Base-by-base conservation (phyloP, 352 stramenopile genomes). In the Pythium brassicae region DNA sequence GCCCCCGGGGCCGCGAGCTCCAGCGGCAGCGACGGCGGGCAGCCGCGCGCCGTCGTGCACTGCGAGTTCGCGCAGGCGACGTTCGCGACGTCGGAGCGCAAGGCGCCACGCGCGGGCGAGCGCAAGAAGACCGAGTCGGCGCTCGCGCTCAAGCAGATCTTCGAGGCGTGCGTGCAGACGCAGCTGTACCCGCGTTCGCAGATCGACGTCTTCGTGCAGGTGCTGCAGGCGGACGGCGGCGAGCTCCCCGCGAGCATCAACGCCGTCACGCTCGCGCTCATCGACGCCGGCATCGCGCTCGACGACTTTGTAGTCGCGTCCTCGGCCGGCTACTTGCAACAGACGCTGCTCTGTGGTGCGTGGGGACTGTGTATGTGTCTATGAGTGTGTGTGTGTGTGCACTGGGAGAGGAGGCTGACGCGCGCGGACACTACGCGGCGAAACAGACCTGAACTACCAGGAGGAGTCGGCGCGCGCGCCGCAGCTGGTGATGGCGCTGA, bases 171-270 rank as follows among this genome's bases (percentile, higher is more conserved):
- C 46, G 88, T 97, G 55, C 86, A 95, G 72, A 95, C 87, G 51
- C 76, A 97, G 47, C 69, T 97, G 54, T 97, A 96, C 54, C 86
- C 89, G 51, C 78, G 85, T 20, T 96, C 89, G 50, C 88, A 97
- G 72, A 97, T 97, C 59, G 87, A 97, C 61, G 90, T 97, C 25
- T 96, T 95, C 34, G 80, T 97, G 35, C 90, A 97, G 59, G 85
- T 97, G 58, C 66, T 96, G 48, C 87, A 97, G 55, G 80, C 87
- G 6, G 91, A 97, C 59, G 91, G 91, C 34, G 85, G 89, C 14
- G 81, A 94, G 57, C 64, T 96, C n/a, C 66, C 86, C 0, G 86
- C 88, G 22, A 91, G 81, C 48, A 92, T 97, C 63, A 97, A 97
- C 61, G 91, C 89, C 20, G 86, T 94, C 34, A 92, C 86, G 20